Percentiles rank a stretch among this genome's conserved stretches.
Evolutionary conservation across 2,329 filamentous ascomycete species (phyloP).

Genomic region (Mycogone perniciosa): DNA sequence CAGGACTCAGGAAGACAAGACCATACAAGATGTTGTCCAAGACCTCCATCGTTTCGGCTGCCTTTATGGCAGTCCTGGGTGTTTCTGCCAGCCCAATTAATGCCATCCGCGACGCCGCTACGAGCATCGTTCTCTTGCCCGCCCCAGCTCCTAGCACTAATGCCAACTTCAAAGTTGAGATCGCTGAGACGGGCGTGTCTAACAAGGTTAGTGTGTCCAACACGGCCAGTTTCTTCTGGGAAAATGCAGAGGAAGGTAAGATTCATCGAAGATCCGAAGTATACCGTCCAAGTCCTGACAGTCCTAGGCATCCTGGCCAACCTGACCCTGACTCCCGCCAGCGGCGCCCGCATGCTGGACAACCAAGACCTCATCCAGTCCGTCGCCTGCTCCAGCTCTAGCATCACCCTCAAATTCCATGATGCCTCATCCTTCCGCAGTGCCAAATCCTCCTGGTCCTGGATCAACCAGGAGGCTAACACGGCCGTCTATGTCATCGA

Average conservation of each 20-base stretch:
- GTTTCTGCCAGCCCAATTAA: too few species aligned
- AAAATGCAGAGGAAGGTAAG: conserved; percentile 5
- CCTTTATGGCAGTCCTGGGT: too few species aligned
- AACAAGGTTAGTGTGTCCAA: not conserved
- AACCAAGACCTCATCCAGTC: conserved; percentile 5
- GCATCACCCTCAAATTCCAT: conserved; percentile 8
- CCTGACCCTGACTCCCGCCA: conserved; percentile 1
- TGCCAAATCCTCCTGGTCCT: conserved; percentile 6
- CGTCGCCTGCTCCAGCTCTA: conserved; percentile 4
- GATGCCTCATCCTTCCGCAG: not conserved
- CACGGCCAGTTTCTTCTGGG: conserved; percentile 6
- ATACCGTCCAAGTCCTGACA: not conserved
- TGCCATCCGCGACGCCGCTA: too few species aligned
- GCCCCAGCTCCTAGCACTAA: not conserved
- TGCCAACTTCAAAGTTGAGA: not conserved
- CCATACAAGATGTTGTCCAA: too few species aligned
- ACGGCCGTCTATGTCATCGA: conserved; percentile 8
- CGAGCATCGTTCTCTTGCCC: too few species aligned
- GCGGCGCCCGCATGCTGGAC: conserved; percentile 6
- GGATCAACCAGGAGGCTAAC: conserved; percentile 8
- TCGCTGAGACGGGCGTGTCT: not conserved
- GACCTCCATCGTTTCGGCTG: too few species aligned
- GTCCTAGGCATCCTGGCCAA: conserved; percentile 4
- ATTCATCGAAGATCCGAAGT: not conserved
- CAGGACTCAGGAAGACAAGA: too few species aligned